phyloP scores from a whole-genome alignment of 2,329 filamentous ascomycete species.

The Alternaria infectoria region DNA sequence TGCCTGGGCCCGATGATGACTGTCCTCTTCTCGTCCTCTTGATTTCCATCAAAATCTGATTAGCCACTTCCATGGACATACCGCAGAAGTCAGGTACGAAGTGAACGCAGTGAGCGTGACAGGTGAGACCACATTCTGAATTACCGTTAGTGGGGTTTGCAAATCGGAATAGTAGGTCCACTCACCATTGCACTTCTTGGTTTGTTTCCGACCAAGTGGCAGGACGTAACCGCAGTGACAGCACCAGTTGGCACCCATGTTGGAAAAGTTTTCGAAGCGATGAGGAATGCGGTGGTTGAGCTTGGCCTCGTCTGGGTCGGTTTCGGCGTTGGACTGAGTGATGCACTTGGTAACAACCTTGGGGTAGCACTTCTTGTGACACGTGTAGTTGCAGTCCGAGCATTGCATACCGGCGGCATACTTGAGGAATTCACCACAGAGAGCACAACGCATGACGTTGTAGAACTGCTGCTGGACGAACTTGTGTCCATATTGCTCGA shows the following conservation, averaged over 20 bases:
- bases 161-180: not conserved
- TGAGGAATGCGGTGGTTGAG: conserved; percentile 99
- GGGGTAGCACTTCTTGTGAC: conserved; percentile 94
- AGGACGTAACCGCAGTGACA: conserved; percentile 98
- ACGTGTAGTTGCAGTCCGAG: conserved; percentile 99
- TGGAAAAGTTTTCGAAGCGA: conserved; percentile 94
- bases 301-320: conserved; percentile 98
- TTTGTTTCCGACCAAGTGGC: conserved; percentile 93
- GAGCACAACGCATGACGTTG: conserved; percentile 99
- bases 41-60: conserved; percentile 88
- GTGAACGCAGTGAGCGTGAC: conserved; percentile 89
- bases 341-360: conserved; percentile 99
- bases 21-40: conserved; percentile 77
- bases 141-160: conserved; percentile 26
- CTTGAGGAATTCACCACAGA: conserved; percentile 97
- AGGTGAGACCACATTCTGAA: conserved; percentile 86
- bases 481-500: conserved; percentile 99
- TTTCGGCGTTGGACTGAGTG: conserved; percentile 98
- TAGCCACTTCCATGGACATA: conserved; percentile 98
- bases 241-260: conserved; percentile 98
- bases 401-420: conserved; percentile 99
- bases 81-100: conserved; percentile 98
- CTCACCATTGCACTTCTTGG: conserved; percentile 85
- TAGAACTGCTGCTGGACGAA: conserved; percentile 99
- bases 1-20: conserved; percentile 57